Base-by-base conservation (phyloP, 257 asterid genomes). In the Solanum lycopersicoides region DNA sequence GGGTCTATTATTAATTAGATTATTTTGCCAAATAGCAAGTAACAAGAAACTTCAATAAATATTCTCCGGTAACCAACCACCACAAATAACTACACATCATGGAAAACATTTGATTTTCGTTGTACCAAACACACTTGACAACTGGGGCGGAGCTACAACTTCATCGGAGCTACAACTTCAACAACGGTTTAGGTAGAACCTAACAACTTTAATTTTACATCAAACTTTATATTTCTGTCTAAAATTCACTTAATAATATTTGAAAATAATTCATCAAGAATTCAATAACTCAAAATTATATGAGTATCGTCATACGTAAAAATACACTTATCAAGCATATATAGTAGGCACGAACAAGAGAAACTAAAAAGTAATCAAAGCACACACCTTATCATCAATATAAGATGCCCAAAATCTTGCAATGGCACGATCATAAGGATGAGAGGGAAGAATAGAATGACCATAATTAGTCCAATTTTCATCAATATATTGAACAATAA, bases 401-500 rank as follows among this genome's bases (percentile, higher is more conserved):
- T 87, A 89, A 71, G 88, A 39, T 18, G 90, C 91, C 93, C 93
- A 91, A 84, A 91, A 91, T 6, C 87, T 89, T 3, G 83, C 88
- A 47, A 69, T 23, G 63, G 93, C 91, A 20, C 90, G 90, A 39
- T 91, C 88, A 44, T 89, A 75, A 12, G 93, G 90, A 86, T 89
- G 82, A 6, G 90, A 72, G 15, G 92, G 91, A 11, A 89, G 86
- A 32, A 84, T 86, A n/a, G 76, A 15, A 4, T 79, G 89, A 10
- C 85, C 89, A 35, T 69, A 85, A 39, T 39, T 21, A 86, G 87
- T 45, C 93, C 93, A 89, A 60, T 28, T 86, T 21, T 89, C 90
- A 50, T 91, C 93, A 76, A 91, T 88, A 59, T 91, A 91, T 16
- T 91, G 86, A 45, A 89, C 90, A 60, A 91, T 91, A 16, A 89